Evolutionary conservation across 352 stramenopile genomes (phyloP).

Genomic region (Phytophthora ohioensis): DNA sequence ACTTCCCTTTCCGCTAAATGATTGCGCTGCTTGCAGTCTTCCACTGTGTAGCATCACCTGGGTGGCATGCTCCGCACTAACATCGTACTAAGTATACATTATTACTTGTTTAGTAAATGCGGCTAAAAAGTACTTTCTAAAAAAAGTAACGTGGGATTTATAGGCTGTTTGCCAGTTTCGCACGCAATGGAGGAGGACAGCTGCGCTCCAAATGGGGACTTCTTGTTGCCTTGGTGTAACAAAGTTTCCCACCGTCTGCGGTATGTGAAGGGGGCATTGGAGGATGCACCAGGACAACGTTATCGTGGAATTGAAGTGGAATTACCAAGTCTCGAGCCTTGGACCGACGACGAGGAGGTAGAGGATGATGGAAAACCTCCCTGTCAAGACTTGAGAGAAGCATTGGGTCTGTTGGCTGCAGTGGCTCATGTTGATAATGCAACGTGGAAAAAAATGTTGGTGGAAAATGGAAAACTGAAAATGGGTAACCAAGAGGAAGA

Average conservation of each 20-base stretch:
- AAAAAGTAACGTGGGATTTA: no score
- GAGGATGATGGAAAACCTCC: not conserved
- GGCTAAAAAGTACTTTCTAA: no score
- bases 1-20: no score
- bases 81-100: no score
- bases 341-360: slow-evolving; percentile 10
- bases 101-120: no score
- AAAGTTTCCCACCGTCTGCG: slow-evolving; percentile 9
- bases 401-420: slow-evolving; percentile 25
- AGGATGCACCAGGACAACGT: slow-evolving; percentile 14
- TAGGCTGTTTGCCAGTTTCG: no score
- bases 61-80: no score
- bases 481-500: slow-evolving; percentile 23
- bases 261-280: slow-evolving; percentile 24
- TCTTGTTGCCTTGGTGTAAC: slow-evolving; percentile 35
- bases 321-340: slow-evolving; percentile 18
- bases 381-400: slow-evolving; percentile 22
- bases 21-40: no score
- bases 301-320: slow-evolving; percentile 30
- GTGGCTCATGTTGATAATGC: slow-evolving; percentile 39
- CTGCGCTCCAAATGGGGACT: slow-evolving; percentile 27
- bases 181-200: slow-evolving; percentile 14
- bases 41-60: no score
- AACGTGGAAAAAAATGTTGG: slow-evolving; percentile 31
- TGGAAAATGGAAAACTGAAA: slow-evolving; percentile 18